Evolutionary conservation across 2,329 filamentous ascomycete species (phyloP), one percentile per base, ranked within the genome.

Genomic region (Epichloe hybrida): DNA sequence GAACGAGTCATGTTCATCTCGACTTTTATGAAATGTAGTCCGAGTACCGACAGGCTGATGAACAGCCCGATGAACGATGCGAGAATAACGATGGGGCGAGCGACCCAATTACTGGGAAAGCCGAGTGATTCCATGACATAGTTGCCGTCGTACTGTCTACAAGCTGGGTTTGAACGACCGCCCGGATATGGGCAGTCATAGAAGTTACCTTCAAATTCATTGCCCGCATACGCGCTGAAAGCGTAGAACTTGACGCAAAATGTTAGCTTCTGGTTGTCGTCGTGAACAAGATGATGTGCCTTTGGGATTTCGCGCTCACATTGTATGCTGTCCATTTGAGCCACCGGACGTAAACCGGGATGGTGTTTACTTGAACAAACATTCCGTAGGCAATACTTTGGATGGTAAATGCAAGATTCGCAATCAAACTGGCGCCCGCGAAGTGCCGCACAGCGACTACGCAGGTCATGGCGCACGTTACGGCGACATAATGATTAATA

Each of bases 341-440:
- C 86, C 86, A 90, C 50, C 84, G 74, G n/a, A 88, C 79, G 58
- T 88, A 90, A 1, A 89, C 71, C 0, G 86, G 84, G 3, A 90
- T 85, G 5, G 81, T 80, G 49, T 86, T 79, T 11, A 75, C 73
- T 62, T 89, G 84, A 13, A 89, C 79, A 56, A 90, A 89, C 63
- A 83, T 88, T 1, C 86, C 86, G 55, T 84, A 88, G 0, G 81
- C 81, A 69, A 88, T 80, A 2, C 77, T 83, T 60, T 90, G 86
- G 20, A 89, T 56, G 0, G 86, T 90, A 57, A 82, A 89, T 0
- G 74, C 76, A 46, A 89, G 66, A 57, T 90, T 90, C 9, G 79
- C 84, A 45, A 88, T 80, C 23, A 90, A 62, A 58, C 80, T 85
- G 0, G 85, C 84, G 0, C 80, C 80, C 0, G 84, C 75, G 60